Evolutionary conservation across 139 green algal genomes (phyloP).

Genomic region (Coccomyxa sp.): DNA sequence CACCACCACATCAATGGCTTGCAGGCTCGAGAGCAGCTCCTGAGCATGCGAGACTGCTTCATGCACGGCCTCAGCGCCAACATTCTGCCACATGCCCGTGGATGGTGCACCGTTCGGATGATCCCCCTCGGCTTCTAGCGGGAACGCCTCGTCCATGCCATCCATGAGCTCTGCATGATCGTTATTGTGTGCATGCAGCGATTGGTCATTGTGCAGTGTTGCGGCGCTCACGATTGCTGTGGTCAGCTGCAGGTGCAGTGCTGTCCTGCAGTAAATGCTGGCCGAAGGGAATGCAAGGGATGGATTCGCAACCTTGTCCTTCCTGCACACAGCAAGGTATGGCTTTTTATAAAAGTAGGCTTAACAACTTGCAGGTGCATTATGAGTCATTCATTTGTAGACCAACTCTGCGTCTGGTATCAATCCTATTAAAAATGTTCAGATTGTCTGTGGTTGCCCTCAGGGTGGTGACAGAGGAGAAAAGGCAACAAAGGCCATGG

Average conservation of each 20-base stretch:
- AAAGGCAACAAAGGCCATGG: neutral
- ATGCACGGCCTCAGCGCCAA: neutral
- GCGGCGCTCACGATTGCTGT: neutral
- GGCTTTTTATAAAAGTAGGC: neutral
- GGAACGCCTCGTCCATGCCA: neutral
- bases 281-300: neutral
- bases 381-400: neutral
- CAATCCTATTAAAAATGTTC: neutral
- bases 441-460: too few species aligned
- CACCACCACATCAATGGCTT: too few species aligned
- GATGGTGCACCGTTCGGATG: neutral
- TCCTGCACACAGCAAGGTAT: neutral
- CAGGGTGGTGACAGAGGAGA: neutral
- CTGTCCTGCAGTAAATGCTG: neutral
- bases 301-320: neutral
- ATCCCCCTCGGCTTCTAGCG: neutral
- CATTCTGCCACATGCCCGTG: neutral
- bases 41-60: neutral
- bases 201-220: neutral
- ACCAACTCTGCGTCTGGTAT: neutral
- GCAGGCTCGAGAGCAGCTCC: too few species aligned
- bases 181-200: too few species aligned
- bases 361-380: neutral
- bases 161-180: too few species aligned
- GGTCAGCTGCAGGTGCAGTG: slow-evolving; percentile 3